Evolutionary conservation across 495 filamentous ascomycete genomes (phyloP), one percentile per base, ranked within the genome.

Genomic region (Penicillium pulvis): DNA sequence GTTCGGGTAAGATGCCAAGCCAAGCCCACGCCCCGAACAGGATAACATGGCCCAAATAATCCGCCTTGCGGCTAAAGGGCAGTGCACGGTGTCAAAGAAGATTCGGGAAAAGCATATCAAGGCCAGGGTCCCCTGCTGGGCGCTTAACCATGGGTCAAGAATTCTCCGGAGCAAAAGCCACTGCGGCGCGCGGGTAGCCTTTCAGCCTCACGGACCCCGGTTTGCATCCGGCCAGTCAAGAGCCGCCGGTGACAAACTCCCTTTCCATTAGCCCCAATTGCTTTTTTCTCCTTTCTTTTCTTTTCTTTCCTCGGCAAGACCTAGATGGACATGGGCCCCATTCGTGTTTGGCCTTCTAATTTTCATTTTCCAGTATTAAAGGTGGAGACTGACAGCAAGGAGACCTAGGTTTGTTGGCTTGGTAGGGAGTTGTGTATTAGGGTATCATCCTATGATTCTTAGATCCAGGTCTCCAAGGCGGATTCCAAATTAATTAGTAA

Each of bases 101-200:
- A 47, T 61, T 61, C 44, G 60, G 52, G 26, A 49, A 17, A 16
- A 41, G 51, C 39, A 59, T 45, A 46, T 30, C 14, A 47, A 26
- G 41, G 17, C 36, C 35, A 26, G 52, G 55, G 48, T 24, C 35
- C 31, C 55, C 56, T 47, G 47, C 44, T 55, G 59, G 46, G 67
- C 67, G 67, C 65, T 68, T 70, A 70, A 66, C 65, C 55, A 68
- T 20, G 60, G 65, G 67, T 48, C 60, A 41, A 58, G 60, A 63
- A 70, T 63, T 56, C 65, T 60, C 65, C 67, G 62, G 51, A 50
- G 39, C 35, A 42, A 59, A 59, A 61, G 55, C 49, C 49, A 23
- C 20, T 54, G 54, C 63, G 47, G 57, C 59, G 60, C 64, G 64
- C 59, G 64, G 64, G 45, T 60, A 56, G 30, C 28, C 50, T 59